These are phyloP conservation scores for Trametes polyzona DNA, from an alignment of 1,284 basidiomycete species.

Conservation along the genomic window DNA sequence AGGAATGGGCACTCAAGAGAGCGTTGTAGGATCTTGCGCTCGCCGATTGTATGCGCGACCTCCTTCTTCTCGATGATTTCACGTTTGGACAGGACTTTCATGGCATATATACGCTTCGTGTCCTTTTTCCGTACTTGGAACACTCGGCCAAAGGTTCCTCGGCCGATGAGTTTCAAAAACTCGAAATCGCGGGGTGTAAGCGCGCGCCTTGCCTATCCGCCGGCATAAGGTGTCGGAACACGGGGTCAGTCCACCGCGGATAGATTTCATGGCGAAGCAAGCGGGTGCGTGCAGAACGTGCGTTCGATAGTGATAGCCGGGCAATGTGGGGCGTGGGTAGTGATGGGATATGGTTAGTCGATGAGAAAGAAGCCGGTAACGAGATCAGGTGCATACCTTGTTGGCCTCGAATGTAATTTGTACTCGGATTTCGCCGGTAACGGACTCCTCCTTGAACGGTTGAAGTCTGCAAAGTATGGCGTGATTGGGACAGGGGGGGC, in stretches of 20 bases:
- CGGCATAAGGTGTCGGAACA: neutral
- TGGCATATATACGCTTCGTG: constrained; percentile 98
- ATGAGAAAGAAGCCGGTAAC: constrained; percentile 19
- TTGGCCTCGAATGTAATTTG: constrained; percentile 93
- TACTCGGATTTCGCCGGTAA: constrained; percentile 92
- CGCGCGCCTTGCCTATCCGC: constrained; percentile 72
- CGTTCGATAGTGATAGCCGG: constrained; percentile 12
- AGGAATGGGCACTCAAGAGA: constrained; percentile 96
- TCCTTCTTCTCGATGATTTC: constrained; percentile 99
- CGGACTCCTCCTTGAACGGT: constrained; percentile 78
- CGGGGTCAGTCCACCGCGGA: neutral
- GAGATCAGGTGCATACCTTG: constrained; percentile 62
- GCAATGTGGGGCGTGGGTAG: constrained; percentile 4
- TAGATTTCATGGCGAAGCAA: too few species aligned
- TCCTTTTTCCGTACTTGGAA: constrained; percentile 99
- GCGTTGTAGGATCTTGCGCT: constrained; percentile 97
- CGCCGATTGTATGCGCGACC: constrained; percentile 98
- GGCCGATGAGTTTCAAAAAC: constrained; percentile 97
- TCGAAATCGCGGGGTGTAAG: constrained; percentile 95
- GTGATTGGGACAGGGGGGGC: neutral
- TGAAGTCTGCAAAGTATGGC: constrained; percentile 57
- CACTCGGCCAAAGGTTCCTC: constrained; percentile 98
- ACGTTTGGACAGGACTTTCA: constrained; percentile 99
- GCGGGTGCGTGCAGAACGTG: constrained; percentile 3
- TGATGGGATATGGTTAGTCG: constrained; percentile 15